A percentile compares a stretch with the other conserved stretches of the same genome.
Conservation (phyloP, 2,329 filamentous ascomycete species). For the Penicillium sp. region DNA sequence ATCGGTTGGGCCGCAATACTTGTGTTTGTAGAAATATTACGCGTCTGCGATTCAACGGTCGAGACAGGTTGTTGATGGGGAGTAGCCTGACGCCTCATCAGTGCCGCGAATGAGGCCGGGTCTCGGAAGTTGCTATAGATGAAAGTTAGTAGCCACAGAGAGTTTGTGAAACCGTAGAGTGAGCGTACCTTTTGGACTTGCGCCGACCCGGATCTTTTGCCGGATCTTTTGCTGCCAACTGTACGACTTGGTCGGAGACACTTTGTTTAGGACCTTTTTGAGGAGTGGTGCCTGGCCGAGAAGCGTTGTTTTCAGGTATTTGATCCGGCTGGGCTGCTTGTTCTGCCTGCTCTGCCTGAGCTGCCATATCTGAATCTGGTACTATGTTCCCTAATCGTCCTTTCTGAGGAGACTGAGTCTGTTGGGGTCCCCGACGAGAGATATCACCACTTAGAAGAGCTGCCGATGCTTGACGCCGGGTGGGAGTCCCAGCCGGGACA, state of each 20-base stretch:
- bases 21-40: neutral
- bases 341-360: neutral
- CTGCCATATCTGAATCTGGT: neutral
- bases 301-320: neutral
- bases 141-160: neutral
- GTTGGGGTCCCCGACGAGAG: neutral
- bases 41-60: neutral
- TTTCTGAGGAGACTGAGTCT: neutral
- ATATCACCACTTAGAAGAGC: neutral
- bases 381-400: neutral
- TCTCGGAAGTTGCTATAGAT: conserved; percentile 3
- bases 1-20: neutral
- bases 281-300: neutral
- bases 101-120: neutral
- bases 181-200: conserved; percentile 2
- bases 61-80: neutral
- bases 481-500: neutral
- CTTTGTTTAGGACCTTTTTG: neutral
- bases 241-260: neutral
- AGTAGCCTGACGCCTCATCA: conserved; percentile 3
- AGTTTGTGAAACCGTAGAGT: neutral
- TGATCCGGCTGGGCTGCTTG: neutral
- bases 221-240: neutral
- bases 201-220: neutral
- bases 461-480: neutral